Base-by-base conservation (phyloP, 83 land plant genomes). In the Picea abies region DNA sequence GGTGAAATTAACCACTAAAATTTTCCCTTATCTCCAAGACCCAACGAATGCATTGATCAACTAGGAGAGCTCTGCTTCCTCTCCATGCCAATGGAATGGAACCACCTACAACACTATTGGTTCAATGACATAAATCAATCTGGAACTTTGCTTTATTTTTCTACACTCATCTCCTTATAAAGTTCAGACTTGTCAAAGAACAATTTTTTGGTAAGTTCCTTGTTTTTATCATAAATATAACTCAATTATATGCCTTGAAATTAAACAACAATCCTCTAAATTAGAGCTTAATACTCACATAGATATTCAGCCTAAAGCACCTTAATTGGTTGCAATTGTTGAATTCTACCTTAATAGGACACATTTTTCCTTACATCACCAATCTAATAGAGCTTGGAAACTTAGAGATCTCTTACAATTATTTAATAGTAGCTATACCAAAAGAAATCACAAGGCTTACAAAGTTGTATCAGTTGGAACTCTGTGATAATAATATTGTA, bases 141-240 rank as follows among this genome's bases (percentile, higher is more conserved):
- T 92, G 88, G 90, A 5, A 37, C 67, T 17, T 32, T 91, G 16
- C 95, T 91, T 2, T 83, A 87, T 72, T 81, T 92, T 26, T 87
- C 92, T 0, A 39, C 67, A 0, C 56, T 92, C 72, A 64, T 29
- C 39, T 81, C 84, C n/a, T 73, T 92, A 11, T 67, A 85, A 63
- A 29, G 73, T 15, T 82, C 89, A 16, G 90, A 92, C 80, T 44
- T 92, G 20, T 90, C 92, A 32, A 78, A 82, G 72, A 93, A 93
- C n/a, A 49, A 4, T 29, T 86, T 91, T 76, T 80, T 8, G 91
- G 93, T 23, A 83, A 84, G 12, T 91, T 93, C 60, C 95, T 93
- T 60, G 19, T 85, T 22, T 90, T 87, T 19, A n/a, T 94, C 37
- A 35, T 19, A 65, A 86, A 84, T 37, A 87, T 92, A 25, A 80